A percentile compares a stretch with the other conserved stretches of the same genome.
phyloP scores from a whole-genome alignment of 148 eudicot species.

The Euryodendron excelsum region DNA sequence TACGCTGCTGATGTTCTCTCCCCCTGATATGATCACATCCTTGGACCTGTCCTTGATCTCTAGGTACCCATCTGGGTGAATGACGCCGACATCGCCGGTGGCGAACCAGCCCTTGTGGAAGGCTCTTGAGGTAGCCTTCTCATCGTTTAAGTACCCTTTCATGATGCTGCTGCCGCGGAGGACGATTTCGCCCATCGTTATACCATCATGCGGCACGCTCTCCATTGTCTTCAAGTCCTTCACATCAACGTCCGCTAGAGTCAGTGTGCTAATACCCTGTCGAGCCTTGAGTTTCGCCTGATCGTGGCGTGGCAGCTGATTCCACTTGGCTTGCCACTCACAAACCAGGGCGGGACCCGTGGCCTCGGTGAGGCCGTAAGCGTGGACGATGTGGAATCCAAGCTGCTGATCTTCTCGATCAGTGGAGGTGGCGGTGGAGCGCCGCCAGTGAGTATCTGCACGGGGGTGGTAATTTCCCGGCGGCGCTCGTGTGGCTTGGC shows the following conservation, averaged over 20 bases:
- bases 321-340: constrained; percentile 76
- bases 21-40: constrained; percentile 88
- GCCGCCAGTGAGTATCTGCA: constrained; percentile 74
- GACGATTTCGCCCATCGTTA: constrained; percentile 62
- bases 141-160: constrained; percentile 72
- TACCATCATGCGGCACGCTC: constrained; percentile 62
- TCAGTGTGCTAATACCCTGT: constrained; percentile 62
- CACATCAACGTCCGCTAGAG: constrained; percentile 62
- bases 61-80: constrained; percentile 67
- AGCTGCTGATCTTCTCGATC: constrained; percentile 43
- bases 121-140: constrained; percentile 41
- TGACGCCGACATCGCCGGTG: constrained; percentile 83
- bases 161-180: constrained; percentile 77
- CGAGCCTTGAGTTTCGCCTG: constrained; percentile 58
- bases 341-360: constrained; percentile 81
- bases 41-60: constrained; percentile 75
- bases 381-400: constrained; percentile 83
- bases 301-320: constrained; percentile 30
- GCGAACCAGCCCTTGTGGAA: constrained; percentile 63
- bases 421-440: constrained; percentile 75
- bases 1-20: constrained; percentile 82
- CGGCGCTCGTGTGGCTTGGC: constrained; percentile 45
- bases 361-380: constrained; percentile 83
- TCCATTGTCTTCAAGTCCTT: constrained; percentile 38
- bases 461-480: constrained; percentile 19